Conservation (phyloP, 2,329 filamentous ascomycete genomes). For the Zasmidium citrigriseum region DNA sequence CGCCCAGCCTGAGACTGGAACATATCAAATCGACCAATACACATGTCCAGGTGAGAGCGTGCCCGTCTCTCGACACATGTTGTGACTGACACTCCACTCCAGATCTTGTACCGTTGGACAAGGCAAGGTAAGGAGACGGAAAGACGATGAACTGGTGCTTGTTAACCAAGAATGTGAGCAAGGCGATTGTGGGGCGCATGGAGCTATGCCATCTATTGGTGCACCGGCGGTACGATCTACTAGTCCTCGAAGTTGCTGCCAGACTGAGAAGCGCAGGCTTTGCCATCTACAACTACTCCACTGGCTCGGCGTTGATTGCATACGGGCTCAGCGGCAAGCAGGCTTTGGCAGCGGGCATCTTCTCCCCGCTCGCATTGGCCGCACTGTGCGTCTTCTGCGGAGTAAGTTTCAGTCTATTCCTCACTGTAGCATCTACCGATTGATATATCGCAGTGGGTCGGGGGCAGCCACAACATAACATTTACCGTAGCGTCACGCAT, state of each 20-base stretch:
- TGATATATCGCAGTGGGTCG: conserved; percentile 7
- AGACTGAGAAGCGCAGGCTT: too few relatives aligned
- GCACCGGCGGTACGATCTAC: conserved; percentile 6
- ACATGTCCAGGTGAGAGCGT: conserved; percentile 15
- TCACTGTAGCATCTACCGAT: not conserved
- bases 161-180: too few relatives aligned
- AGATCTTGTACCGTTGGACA: not conserved
- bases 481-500: conserved; percentile 16
- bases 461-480: conserved; percentile 13
- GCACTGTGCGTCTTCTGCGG: conserved; percentile 17
- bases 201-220: conserved; percentile 15
- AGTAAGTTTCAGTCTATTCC: too few relatives aligned
- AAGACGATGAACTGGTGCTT: too few relatives aligned
- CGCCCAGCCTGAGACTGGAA: conserved; percentile 11
- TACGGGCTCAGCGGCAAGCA: conserved; percentile 19
- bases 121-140: too few relatives aligned
- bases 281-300: conserved; percentile 22
- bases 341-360: conserved; percentile 18
- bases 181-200: conserved; percentile 7
- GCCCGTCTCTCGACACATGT: not conserved
- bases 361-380: conserved; percentile 19
- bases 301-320: conserved; percentile 18
- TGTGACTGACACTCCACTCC: too few relatives aligned
- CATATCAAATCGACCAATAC: conserved; percentile 15
- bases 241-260: too few relatives aligned